Conservation (phyloP, 139 green algal genomes). For the Chlamydomonas sphaeroides region DNA sequence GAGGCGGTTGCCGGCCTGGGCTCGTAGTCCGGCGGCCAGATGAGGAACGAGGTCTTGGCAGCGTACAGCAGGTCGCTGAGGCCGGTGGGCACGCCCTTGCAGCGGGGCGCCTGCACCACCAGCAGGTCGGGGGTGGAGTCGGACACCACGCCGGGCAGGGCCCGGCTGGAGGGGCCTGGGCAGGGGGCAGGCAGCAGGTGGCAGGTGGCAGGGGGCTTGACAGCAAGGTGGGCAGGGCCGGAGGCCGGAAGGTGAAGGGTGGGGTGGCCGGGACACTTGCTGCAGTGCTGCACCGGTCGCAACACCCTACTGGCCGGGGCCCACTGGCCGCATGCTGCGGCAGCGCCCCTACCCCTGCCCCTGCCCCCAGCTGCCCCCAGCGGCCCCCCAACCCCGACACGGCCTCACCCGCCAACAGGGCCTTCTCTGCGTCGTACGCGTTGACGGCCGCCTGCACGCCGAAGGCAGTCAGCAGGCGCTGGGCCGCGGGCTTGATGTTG, state of each 20-base stretch:
- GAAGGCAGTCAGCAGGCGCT: conserved; percentile 54
- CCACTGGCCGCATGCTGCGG: too few relatives aligned
- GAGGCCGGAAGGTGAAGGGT: neutral
- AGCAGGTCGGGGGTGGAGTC: conserved; percentile 52
- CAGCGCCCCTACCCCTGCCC: too few relatives aligned
- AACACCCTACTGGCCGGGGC: too few relatives aligned
- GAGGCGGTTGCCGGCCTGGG: too few relatives aligned
- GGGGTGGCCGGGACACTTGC: too few relatives aligned
- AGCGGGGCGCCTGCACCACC: conserved; percentile 34
- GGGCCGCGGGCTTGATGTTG: conserved; percentile 13
- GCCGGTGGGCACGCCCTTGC: conserved; percentile 33
- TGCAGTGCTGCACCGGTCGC: too few relatives aligned
- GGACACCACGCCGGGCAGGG: conserved; percentile 48
- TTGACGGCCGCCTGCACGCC: conserved; percentile 49
- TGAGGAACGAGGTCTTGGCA: conserved; percentile 43
- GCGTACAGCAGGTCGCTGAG: conserved; percentile 40
- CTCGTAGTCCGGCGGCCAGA: conserved; percentile 24
- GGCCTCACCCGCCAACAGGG: conserved; percentile 38
- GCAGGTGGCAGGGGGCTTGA: too few relatives aligned
- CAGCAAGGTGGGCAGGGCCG: too few relatives aligned
- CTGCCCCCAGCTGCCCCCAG: too few relatives aligned
- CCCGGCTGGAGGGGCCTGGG: conserved; percentile 2
- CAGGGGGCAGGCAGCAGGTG: neutral
- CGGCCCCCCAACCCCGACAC: too few relatives aligned
- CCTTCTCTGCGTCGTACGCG: conserved; percentile 41